A percentile compares a stretch with the other conserved stretches of the same genome.
These are phyloP conservation scores for Pythium brassicae DNA, from an alignment of 352 stramenopile genomes.

Conservation along the genomic window DNA sequence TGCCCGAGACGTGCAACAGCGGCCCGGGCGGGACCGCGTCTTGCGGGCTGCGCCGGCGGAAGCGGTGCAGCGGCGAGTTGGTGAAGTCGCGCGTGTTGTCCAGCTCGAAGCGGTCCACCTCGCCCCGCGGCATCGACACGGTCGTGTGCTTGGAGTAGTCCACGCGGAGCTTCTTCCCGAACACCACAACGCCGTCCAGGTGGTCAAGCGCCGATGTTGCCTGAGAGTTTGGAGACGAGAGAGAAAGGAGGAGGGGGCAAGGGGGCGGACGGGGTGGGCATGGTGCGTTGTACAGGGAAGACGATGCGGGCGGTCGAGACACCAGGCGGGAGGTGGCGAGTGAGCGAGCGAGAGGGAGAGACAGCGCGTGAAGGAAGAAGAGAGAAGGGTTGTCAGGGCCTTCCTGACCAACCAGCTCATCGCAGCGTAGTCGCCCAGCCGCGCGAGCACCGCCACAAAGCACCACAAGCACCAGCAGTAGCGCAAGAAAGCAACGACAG, in stretches of 20 bases:
- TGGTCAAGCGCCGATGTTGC: conserved; percentile 74
- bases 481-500: background rate
- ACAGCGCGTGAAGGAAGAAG: no score
- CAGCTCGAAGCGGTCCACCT: conserved; percentile 78
- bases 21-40: conserved; percentile 62
- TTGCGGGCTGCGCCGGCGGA: conserved; percentile 54
- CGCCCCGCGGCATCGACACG: conserved; percentile 75
- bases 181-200: conserved; percentile 67
- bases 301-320: no score
- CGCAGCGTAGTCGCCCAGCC: background rate
- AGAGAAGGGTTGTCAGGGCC: no score
- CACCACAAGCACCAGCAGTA: background rate
- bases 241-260: no score
- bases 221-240: no score
- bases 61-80: conserved; percentile 70
- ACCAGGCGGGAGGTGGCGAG: no score
- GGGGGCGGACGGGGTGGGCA: no score
- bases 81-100: conserved; percentile 81
- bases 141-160: conserved; percentile 81
- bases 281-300: background rate
- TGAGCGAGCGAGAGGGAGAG: background rate
- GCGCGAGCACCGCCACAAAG: background rate
- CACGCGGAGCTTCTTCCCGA: conserved; percentile 75
- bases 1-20: conserved; percentile 71
- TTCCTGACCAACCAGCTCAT: background rate